These are phyloP conservation scores for Hondaea fermentalgiana DNA, from an alignment of 108 stramenopile species.

Conservation along the genomic window DNA sequence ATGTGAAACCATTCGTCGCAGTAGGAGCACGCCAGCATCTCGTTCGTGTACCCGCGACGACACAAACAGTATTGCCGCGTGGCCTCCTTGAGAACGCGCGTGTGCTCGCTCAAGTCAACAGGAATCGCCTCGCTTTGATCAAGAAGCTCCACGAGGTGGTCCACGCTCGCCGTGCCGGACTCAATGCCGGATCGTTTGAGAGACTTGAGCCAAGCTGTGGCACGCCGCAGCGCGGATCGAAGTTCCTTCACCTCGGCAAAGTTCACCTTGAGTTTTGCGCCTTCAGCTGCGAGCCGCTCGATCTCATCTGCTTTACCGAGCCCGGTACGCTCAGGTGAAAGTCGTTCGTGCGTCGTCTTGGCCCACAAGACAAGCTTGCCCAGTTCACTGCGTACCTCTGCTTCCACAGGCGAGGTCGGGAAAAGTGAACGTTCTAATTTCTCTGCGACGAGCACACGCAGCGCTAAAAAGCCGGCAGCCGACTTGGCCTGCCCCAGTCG, in stretches of 20 bases:
- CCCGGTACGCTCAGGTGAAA: not conserved
- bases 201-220: not conserved
- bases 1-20: constrained; percentile 6
- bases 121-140: not conserved
- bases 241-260: not conserved
- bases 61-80: not conserved
- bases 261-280: not conserved
- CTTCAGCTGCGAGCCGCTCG: not conserved
- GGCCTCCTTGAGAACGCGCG: not conserved
- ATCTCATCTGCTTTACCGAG: not conserved
- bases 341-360: not conserved
- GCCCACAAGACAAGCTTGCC: not conserved
- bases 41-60: not conserved
- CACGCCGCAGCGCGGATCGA: not conserved
- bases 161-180: not conserved
- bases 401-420: not conserved
- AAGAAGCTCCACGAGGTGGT: not conserved
- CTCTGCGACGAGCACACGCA: not conserved
- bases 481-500: not conserved
- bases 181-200: not conserved
- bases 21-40: not conserved
- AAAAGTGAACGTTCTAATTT: not conserved
- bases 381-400: not conserved
- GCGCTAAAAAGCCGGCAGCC: not conserved
- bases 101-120: not conserved